A percentile compares a stretch with the other conserved stretches of the same genome.
phyloP scores from a whole-genome alignment of 495 filamentous ascomycete species.

The Penicillium waksmanii region DNA sequence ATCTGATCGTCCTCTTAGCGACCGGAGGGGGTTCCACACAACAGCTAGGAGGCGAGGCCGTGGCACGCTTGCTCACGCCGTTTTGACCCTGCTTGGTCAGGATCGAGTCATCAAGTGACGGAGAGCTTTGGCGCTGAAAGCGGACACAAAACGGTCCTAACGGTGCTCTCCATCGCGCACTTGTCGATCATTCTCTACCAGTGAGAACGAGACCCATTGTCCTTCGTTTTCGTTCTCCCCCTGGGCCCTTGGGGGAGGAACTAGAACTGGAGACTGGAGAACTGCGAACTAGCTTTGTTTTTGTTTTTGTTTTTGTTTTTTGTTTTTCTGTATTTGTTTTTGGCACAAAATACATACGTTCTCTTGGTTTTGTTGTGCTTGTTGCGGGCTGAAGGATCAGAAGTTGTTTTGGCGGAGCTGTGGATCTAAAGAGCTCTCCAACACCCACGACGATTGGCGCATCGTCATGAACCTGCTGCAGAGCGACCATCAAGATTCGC shows the following conservation, averaged over 20 bases:
- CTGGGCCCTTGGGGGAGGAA: neutral
- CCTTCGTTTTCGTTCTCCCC: slow-evolving; percentile 1
- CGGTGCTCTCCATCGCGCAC: slow-evolving; percentile 21
- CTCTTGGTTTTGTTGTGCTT: neutral
- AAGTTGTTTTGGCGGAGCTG: neutral
- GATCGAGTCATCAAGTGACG: slow-evolving; percentile 18
- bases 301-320: neutral
- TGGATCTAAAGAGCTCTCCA: neutral
- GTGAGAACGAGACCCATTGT: neutral
- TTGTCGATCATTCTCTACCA: slow-evolving; percentile 29
- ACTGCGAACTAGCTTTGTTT: neutral
- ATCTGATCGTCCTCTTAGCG: slow-evolving; percentile 40
- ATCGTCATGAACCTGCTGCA: slow-evolving; percentile 9
- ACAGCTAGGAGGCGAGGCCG: slow-evolving; percentile 8
- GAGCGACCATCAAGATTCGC: slow-evolving; percentile 5
- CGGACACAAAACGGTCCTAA: slow-evolving; percentile 28
- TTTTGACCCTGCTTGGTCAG: slow-evolving; percentile 15
- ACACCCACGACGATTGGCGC: neutral
- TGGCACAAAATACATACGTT: neutral
- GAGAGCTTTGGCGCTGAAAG: slow-evolving; percentile 5
- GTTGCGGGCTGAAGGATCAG: slow-evolving; percentile 1
- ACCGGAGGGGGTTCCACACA: slow-evolving; percentile 21
- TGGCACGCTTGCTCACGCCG: slow-evolving; percentile 3
- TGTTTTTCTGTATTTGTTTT: neutral
- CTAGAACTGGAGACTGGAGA: too few relatives aligned